phyloP scores from a whole-genome alignment of 306 rosid genomes.

The Vigna unguiculata region DNA sequence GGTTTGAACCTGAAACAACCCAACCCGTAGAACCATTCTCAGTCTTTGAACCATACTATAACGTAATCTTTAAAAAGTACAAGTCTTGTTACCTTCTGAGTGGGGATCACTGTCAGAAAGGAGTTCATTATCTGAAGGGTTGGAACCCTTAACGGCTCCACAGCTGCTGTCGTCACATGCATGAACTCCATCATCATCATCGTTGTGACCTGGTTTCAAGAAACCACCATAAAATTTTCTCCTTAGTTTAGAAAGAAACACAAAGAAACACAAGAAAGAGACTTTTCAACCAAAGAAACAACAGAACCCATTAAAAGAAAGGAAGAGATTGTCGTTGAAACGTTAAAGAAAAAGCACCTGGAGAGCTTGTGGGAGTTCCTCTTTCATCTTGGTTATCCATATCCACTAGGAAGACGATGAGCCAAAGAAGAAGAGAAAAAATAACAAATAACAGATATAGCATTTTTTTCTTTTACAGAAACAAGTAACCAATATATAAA shows the following conservation, averaged over 20 bases:
- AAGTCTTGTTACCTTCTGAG: slow-evolving; percentile 49
- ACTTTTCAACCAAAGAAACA: slow-evolving; percentile 27
- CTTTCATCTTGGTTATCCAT: slow-evolving; percentile 44
- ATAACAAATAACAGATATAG: too few relatives aligned
- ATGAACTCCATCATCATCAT: slow-evolving; percentile 52
- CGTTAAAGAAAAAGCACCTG: slow-evolving; percentile 37
- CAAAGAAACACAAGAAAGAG: too few relatives aligned
- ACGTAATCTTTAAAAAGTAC: too few relatives aligned
- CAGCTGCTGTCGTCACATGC: too few relatives aligned
- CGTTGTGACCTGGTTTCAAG: slow-evolving; percentile 54
- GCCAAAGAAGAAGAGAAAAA: not conserved
- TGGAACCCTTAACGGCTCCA: slow-evolving; percentile 17
- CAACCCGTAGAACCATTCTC: too few relatives aligned
- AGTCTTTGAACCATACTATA: too few relatives aligned
- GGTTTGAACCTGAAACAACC: too few relatives aligned
- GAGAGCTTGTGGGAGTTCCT: slow-evolving; percentile 31
- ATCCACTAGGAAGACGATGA: not conserved
- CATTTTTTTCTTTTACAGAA: too few relatives aligned
- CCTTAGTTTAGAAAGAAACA: too few relatives aligned
- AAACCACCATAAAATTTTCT: too few relatives aligned
- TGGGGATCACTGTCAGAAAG: slow-evolving; percentile 45
- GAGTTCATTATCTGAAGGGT: too few relatives aligned
- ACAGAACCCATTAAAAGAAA: slow-evolving; percentile 26
- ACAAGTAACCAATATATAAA: not conserved
- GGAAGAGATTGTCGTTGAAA: not conserved